A percentile compares a stretch with the other conserved stretches of the same genome.
phyloP scores from a whole-genome alignment of 352 stramenopile genomes.

The Thraustochytrium sp. region DNA sequence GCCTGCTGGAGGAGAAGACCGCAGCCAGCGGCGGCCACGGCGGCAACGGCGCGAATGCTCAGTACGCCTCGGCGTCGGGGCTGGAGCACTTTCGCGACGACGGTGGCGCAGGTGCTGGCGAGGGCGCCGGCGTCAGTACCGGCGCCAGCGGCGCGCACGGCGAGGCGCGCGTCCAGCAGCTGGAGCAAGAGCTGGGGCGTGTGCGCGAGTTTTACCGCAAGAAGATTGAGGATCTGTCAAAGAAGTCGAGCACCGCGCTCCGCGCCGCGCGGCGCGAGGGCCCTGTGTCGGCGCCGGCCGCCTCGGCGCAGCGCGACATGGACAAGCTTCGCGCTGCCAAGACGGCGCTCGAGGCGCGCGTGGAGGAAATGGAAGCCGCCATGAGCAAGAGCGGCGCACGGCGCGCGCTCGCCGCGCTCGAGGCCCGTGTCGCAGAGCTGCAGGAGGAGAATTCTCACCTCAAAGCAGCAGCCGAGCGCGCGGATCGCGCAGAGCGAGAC shows the following conservation, averaged over 20 bases:
- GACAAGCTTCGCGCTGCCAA: conserved; percentile 38
- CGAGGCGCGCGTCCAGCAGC: conserved; percentile 6
- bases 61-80: too few species aligned
- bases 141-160: too few species aligned
- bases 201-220: conserved; percentile 48
- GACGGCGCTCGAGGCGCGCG: conserved; percentile 41
- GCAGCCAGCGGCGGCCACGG: not conserved
- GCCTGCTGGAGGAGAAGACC: conserved; percentile 30
- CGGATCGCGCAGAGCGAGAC: not conserved
- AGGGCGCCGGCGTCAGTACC: too few species aligned
- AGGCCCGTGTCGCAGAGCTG: not conserved
- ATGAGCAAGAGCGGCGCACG: not conserved
- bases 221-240: conserved; percentile 47
- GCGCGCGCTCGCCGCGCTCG: conserved; percentile 23
- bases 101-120: not conserved
- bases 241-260: conserved; percentile 45
- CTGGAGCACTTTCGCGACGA: not conserved
- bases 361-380: conserved; percentile 43
- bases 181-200: conserved; percentile 42
- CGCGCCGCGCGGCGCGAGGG: conserved; percentile 5
- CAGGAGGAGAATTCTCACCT: not conserved
- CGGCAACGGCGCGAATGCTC: too few species aligned
- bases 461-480: not conserved
- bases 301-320: conserved; percentile 28
- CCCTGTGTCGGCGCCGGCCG: not conserved